A percentile compares a stretch with the other conserved stretches of the same genome.
These are phyloP conservation scores for Pleurotus cornucopiae DNA, from an alignment of 768 basidiomycete species.

Conservation along the genomic window DNA sequence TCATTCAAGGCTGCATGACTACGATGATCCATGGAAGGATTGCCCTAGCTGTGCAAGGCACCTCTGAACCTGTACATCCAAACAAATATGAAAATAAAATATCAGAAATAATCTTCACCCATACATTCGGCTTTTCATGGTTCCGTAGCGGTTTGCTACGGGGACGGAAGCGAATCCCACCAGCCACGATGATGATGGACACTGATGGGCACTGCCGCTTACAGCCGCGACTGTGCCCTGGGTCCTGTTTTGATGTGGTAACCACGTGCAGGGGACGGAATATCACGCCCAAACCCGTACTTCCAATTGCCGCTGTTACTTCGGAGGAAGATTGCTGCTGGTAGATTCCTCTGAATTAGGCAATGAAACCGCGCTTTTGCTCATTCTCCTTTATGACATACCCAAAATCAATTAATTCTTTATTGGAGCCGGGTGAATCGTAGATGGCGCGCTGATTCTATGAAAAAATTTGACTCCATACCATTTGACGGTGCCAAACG, in stretches of 20 bases:
- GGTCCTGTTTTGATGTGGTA: neutral
- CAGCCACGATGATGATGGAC: neutral
- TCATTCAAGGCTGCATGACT: neutral
- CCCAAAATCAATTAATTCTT: neutral
- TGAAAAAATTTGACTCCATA: slow-evolving; percentile 6
- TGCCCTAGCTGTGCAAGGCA: slow-evolving; percentile 8
- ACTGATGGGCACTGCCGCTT: slow-evolving; percentile 5
- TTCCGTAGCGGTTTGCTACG: slow-evolving; percentile 2
- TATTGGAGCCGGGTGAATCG: slow-evolving; percentile 5
- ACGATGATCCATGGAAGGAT: neutral
- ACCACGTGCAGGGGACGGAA: slow-evolving; percentile 4
- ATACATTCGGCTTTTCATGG: slow-evolving; percentile 1
- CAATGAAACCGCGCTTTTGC: neutral
- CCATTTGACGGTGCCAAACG: slow-evolving; percentile 1
- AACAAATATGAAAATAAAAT: neutral
- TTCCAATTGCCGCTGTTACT: slow-evolving; percentile 2
- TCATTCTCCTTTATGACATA: slow-evolving; percentile 5
- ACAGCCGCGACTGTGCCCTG: neutral
- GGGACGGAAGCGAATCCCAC: neutral
- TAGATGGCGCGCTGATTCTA: slow-evolving; percentile 1
- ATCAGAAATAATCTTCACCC: neutral
- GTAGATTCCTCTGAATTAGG: slow-evolving; percentile 1
- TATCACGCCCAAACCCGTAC: neutral
- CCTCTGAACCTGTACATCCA: slow-evolving; percentile 3
- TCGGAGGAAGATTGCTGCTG: slow-evolving; percentile 8